Base-by-base conservation (phyloP, 768 basidiomycete species). In the Calocera viscosa region DNA sequence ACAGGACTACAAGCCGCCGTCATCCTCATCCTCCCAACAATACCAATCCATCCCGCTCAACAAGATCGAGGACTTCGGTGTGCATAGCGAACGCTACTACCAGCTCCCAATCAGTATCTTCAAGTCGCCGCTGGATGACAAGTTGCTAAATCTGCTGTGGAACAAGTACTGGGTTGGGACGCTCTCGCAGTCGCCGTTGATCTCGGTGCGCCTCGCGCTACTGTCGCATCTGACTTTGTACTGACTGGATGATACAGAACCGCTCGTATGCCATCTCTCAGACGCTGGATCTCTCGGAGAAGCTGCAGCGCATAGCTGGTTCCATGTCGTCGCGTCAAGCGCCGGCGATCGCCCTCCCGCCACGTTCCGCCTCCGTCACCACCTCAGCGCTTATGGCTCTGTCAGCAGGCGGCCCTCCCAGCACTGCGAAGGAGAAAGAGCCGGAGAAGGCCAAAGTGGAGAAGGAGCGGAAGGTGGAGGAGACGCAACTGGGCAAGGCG, bases 151-250 rank as follows among this genome's bases (percentile, higher is more conserved):
- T 24, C 78, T 94, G 73, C 77, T 99, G 65, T 98, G 95, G 95
- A 98, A 99, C 78, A 98, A 97, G 77, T 99, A 99, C 72, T 99
- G 96, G 96, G 92, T 96, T 28, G 94, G 94, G 72, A 99, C 96
- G 1, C 80, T 99, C 40, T 92, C 90, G 72, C 91, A 92, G 73
- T 95, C 91, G 73, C 89, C 94, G 2, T 76, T 98, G 63, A 89
- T 97, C 64, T 93, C 93, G 24, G 95, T 97, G 67, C 33, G 86
- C 75, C 33, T 16, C 17, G 33, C 33, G 63, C 11, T 60, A 11
- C 22, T 14, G 7, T 3, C 2, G 19, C 39, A 28, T 7, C 22
- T 34, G 24, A 7, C 1, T 26, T 0, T 35, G 19, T 40, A 49
- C 32, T 32, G 26, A 11, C 12, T 16, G 10, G 16, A 16, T 28